A percentile compares a stretch with the other conserved stretches of the same genome.
phyloP scores from a whole-genome alignment of 352 stramenopile species.

The Phytophthora brassicae region DNA sequence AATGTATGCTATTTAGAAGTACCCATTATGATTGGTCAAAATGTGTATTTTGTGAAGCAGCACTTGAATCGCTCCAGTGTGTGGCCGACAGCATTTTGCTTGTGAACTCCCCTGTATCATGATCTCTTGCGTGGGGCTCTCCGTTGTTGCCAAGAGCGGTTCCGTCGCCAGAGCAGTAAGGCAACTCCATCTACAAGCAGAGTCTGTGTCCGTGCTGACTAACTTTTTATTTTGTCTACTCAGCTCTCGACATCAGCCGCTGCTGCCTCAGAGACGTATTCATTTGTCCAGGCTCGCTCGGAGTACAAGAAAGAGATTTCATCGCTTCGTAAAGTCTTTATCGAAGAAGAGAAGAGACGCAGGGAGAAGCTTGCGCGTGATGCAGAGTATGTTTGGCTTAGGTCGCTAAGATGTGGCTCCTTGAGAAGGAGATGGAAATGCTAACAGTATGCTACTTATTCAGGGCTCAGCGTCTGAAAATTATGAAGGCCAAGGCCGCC shows the following conservation, averaged over 20 bases:
- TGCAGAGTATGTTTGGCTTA: constrained; percentile 59
- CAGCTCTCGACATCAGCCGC: constrained; percentile 44
- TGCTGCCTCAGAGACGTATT: constrained; percentile 51
- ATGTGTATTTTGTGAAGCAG: neutral
- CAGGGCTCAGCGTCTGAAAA: constrained; percentile 75
- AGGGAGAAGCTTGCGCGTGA: constrained; percentile 82
- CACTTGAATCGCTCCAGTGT: constrained; percentile 7
- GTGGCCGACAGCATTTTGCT: constrained; percentile 28
- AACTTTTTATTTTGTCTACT: neutral
- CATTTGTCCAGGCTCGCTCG: constrained; percentile 68
- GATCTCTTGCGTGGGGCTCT: constrained; percentile 39
- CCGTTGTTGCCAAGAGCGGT: constrained; percentile 27
- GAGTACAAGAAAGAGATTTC: constrained; percentile 75
- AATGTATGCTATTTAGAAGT: neutral
- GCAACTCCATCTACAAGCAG: neutral
- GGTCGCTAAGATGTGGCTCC: neutral
- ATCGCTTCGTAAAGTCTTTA: constrained; percentile 71
- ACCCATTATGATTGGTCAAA: neutral
- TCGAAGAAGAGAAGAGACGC: constrained; percentile 65
- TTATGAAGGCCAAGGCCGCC: constrained; percentile 87
- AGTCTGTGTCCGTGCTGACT: neutral
- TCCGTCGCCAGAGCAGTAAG: constrained; percentile 37
- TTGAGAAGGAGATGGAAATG: neutral
- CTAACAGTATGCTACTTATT: neutral
- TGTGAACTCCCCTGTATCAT: constrained; percentile 23